phyloP scores from a whole-genome alignment of 495 filamentous ascomycete genomes.

The Echria macrotheca region DNA sequence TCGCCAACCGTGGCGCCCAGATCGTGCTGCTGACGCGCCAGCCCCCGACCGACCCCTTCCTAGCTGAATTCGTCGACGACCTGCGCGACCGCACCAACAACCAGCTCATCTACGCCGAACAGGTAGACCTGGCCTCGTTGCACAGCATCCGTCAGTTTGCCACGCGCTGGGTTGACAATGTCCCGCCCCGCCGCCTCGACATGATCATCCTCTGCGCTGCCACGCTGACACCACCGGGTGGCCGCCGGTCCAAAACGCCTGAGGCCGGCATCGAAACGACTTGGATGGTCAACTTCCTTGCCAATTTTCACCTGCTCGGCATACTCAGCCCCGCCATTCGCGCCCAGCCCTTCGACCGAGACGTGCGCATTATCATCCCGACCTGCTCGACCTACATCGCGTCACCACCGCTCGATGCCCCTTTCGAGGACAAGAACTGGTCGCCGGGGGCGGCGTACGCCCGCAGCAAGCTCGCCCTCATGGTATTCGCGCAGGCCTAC shows the following conservation, averaged over 20 bases:
- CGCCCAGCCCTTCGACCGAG: slow-evolving; percentile 86
- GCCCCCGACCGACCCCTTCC: slow-evolving; percentile 73
- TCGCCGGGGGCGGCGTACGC: slow-evolving; percentile 58
- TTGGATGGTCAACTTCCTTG: slow-evolving; percentile 92
- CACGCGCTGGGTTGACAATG: slow-evolving; percentile 98
- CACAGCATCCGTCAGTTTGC: slow-evolving; percentile 88
- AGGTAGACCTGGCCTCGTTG: slow-evolving; percentile 81
- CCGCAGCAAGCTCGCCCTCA: slow-evolving; percentile 82
- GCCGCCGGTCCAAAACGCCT: slow-evolving; percentile 47
- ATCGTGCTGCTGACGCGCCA: slow-evolving; percentile 84
- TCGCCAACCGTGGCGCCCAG: slow-evolving; percentile 83
- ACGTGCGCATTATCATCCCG: slow-evolving; percentile 80
- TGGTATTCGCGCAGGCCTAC: slow-evolving; percentile 79
- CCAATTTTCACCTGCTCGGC: slow-evolving; percentile 89
- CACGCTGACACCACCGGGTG: slow-evolving; percentile 60
- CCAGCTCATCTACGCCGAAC: slow-evolving; percentile 88
- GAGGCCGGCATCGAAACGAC: slow-evolving; percentile 83
- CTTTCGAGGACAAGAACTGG: slow-evolving; percentile 45
- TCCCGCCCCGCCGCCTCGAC: slow-evolving; percentile 84
- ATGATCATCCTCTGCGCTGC: slow-evolving; percentile 85
- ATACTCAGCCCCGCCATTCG: slow-evolving; percentile 83
- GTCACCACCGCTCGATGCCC: slow-evolving; percentile 52
- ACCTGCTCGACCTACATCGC: slow-evolving; percentile 83
- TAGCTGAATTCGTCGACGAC: slow-evolving; percentile 88
- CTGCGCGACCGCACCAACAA: slow-evolving; percentile 75